Base-by-base conservation (phyloP, 306 rosid species). In the Heteromeles arbutifolia region DNA sequence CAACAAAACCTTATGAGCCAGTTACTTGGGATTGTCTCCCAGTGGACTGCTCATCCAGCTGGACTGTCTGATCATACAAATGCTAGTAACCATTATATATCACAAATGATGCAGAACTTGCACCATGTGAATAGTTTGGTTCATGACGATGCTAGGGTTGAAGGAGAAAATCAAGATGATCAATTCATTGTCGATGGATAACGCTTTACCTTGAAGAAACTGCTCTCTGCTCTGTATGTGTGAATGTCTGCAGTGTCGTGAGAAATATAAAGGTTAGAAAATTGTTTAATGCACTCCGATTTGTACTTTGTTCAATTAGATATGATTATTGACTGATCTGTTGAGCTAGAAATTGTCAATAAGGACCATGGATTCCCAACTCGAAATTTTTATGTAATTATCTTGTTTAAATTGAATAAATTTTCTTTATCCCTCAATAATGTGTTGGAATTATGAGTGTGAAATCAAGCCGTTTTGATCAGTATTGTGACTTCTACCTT, bases 51-150 rank as follows among this genome's bases (percentile, higher is more conserved):
- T 69, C 97, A 95, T 69, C 95, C 93, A 29, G 87, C 95, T 69
- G 86, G 90, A 70, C 79, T 92, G 29, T 90, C 98, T 75, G 97
- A 92, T 86, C 96, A 95, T 78, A 84, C 93, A 4, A 85, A 92
- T 81, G 89, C 98, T 63, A 92, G 90, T 82, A 95, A 88, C 81
- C 97, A 95, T 83, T 95, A 92, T 77, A 83, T 95, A 74, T 90
- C 97, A 61, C 97, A 95, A 44, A 88, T 95, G 97, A 95, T 92
- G 96, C 98, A 94, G 84, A 94, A 84, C 82, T 79, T 94, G 89
- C 96, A 94, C 81, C 97, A 94, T 80, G 98, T 94, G 68, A 91
- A 87, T 50, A 89, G 92, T 26, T 86, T 91, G 76, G 97, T 89
- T 81, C 95, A 92, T 43, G 91, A 83, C 3, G 98, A 87, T 83